Percentiles rank a stretch among this genome's conserved stretches.
Conservation (phyloP, 2,329 filamentous ascomycete species). For the Fusarium irregulare region DNA sequence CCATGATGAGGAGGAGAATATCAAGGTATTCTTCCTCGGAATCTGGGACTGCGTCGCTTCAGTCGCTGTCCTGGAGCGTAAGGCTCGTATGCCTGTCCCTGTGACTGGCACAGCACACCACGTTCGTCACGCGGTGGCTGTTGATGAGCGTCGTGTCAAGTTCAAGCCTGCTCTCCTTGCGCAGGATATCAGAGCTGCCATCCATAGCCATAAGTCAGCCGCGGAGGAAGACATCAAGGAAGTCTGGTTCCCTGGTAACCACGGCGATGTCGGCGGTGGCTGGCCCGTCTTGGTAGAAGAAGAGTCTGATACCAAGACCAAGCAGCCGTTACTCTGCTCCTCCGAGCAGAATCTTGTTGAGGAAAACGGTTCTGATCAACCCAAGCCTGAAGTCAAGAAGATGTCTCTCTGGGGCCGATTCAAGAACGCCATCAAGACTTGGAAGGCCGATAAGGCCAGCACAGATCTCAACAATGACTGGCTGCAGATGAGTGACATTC, state of each 20-base stretch:
- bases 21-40: slow-evolving; percentile 65
- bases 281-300: slow-evolving; percentile 52
- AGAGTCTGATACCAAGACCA: slow-evolving; percentile 29
- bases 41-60: slow-evolving; percentile 67
- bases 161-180: slow-evolving; percentile 64
- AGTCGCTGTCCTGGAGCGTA: slow-evolving; percentile 56
- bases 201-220: slow-evolving; percentile 29
- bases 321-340: neutral
- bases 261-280: slow-evolving; percentile 66
- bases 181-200: slow-evolving; percentile 51
- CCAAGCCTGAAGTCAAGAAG: slow-evolving; percentile 27
- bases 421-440: slow-evolving; percentile 52
- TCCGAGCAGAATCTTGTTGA: neutral
- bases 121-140: slow-evolving; percentile 64
- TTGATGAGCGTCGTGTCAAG: slow-evolving; percentile 66
- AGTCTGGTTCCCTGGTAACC: slow-evolving; percentile 67
- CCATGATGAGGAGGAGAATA: slow-evolving; percentile 47
- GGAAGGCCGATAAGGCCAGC: slow-evolving; percentile 48
- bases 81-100: slow-evolving; percentile 53
- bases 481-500: slow-evolving; percentile 61
- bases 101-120: slow-evolving; percentile 56
- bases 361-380: neutral
- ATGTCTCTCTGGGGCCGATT: slow-evolving; percentile 51
- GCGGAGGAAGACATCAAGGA: slow-evolving; percentile 57
- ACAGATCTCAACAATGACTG: slow-evolving; percentile 49